Percentiles rank a stretch among this genome's conserved stretches.
phyloP scores from a whole-genome alignment of 768 basidiomycete genomes.

The Lentinula edodes region DNA sequence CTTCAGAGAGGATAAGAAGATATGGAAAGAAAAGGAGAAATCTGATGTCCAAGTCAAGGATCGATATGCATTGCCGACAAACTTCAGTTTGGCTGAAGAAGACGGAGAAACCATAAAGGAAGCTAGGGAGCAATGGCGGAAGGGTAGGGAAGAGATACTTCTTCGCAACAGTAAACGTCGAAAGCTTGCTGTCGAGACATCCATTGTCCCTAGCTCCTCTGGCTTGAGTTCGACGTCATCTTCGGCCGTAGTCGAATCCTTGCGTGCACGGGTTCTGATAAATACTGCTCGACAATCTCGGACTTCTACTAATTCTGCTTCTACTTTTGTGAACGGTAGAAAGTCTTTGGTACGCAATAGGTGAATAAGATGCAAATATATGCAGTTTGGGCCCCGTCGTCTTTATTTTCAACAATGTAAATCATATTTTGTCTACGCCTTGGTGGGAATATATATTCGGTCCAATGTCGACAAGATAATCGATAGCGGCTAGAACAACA shows the following conservation, averaged over 20 bases:
- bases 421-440: not conserved
- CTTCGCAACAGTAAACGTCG: constrained; percentile 44
- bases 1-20: constrained; percentile 85
- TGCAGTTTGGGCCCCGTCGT: no score
- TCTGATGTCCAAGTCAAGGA: constrained; percentile 69
- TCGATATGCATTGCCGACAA: constrained; percentile 72
- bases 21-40: constrained; percentile 59
- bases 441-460: not conserved
- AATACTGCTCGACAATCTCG: constrained; percentile 45
- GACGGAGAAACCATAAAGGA: constrained; percentile 53
- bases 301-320: not conserved
- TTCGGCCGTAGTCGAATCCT: constrained; percentile 15
- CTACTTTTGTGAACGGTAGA: not conserved
- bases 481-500: constrained; percentile 63
- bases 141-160: constrained; percentile 42
- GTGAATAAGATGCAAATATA: not conserved
- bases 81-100: constrained; percentile 60
- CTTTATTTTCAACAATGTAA: no score
- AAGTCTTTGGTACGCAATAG: not conserved
- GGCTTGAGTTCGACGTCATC: constrained; percentile 11
- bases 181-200: constrained; percentile 27
- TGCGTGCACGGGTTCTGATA: constrained; percentile 52
- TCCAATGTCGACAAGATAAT: constrained; percentile 27
- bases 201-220: constrained; percentile 19
- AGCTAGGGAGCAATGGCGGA: constrained; percentile 61